Evolutionary conservation across 305 asterid genomes (phyloP).

Genomic region (Plantago coronopus): DNA sequence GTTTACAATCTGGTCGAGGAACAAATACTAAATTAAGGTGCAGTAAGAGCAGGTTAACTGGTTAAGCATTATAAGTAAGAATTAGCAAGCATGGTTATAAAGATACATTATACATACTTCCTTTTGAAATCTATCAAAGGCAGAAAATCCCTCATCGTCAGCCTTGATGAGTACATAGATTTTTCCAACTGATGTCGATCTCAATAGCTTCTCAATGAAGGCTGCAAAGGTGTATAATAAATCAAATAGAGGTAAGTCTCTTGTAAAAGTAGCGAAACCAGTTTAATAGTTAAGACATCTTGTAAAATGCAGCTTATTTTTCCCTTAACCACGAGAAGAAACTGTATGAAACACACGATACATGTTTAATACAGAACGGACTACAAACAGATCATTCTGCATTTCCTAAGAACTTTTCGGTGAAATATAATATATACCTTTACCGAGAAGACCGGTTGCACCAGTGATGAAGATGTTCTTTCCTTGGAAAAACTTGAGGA

Average conservation of each 20-base stretch:
- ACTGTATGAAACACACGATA: neutral
- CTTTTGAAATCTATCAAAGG: conserved; percentile 20
- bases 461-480: conserved; percentile 16
- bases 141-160: conserved; percentile 14
- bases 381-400: no score
- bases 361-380: neutral
- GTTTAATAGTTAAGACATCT: no score
- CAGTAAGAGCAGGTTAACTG: no score
- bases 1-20: conserved; percentile 11
- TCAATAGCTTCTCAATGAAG: conserved; percentile 24
- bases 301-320: no score
- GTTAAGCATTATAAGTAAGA: no score
- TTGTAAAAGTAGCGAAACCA: neutral
- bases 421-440: neutral
- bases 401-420: no score
- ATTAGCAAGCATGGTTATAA: no score
- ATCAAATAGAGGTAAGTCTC: neutral
- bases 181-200: conserved; percentile 26
- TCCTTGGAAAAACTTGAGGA: conserved; percentile 10
- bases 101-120: no score
- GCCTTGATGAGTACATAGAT: conserved; percentile 29
- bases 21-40: no score
- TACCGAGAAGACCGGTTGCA: conserved; percentile 17
- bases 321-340: no score
- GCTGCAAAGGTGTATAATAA: neutral